These are phyloP conservation scores for Pterocarpus santalinus DNA, from an alignment of 306 rosid genomes.

Conservation along the genomic window DNA sequence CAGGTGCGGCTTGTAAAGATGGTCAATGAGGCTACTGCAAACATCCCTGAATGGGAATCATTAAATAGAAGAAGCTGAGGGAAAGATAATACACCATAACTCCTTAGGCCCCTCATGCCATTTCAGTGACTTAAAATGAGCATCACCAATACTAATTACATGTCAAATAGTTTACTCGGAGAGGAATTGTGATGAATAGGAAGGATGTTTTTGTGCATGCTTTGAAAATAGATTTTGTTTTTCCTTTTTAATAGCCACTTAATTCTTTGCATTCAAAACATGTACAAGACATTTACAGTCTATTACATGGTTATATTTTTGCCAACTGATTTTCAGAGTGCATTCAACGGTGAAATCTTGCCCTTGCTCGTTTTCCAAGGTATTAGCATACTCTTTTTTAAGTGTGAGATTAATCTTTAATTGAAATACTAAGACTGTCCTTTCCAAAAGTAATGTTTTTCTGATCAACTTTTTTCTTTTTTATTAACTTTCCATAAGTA, in stretches of 20 bases:
- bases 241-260: conserved; percentile 15
- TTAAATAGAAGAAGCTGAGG: conserved; percentile 49
- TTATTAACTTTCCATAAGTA: too few species aligned
- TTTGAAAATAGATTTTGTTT: conserved; percentile 30
- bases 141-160: conserved; percentile 39
- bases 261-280: conserved; percentile 53
- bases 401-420: neutral
- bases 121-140: conserved; percentile 29
- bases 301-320: conserved; percentile 10
- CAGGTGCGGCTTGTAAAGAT: conserved; percentile 81
- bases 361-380: neutral
- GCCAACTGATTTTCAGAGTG: conserved; percentile 8
- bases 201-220: conserved; percentile 34
- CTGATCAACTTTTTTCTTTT: too few species aligned
- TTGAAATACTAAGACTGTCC: too few species aligned
- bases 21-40: conserved; percentile 86
- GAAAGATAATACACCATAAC: conserved; percentile 28
- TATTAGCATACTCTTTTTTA: too few species aligned
- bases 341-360: neutral
- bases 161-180: conserved; percentile 41
- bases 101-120: neutral
- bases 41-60: conserved; percentile 73
- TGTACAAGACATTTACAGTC: conserved; percentile 33
- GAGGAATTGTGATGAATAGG: conserved; percentile 47
- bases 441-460: too few species aligned